These are phyloP conservation scores for Nakataea oryzae DNA, from an alignment of 2,329 filamentous ascomycete genomes.

Conservation along the genomic window DNA sequence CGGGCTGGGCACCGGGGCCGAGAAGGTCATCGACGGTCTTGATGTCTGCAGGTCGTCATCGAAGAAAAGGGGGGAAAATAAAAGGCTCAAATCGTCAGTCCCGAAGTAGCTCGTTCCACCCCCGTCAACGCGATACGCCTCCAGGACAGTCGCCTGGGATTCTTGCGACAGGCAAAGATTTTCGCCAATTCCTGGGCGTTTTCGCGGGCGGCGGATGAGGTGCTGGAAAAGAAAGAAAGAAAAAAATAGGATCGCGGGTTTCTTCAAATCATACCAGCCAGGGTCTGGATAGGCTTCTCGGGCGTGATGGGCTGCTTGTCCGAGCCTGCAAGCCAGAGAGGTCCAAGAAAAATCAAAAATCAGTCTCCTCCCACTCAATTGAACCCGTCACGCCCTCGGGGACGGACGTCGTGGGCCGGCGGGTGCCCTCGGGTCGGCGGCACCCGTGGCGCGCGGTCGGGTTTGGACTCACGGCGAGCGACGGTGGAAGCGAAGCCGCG, in stretches of 20 bases:
- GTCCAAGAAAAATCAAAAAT: background rate
- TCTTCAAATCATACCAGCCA: background rate
- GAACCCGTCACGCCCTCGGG: background rate
- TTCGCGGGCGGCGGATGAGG: background rate
- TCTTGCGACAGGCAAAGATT: background rate
- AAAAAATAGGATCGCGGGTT: background rate
- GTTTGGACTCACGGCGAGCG: slow-evolving; percentile 43
- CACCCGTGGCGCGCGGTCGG: background rate
- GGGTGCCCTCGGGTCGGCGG: background rate
- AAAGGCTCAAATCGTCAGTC: slow-evolving; percentile 7
- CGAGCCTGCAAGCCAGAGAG: background rate
- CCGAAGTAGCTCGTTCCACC: background rate
- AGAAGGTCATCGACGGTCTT: slow-evolving; percentile 73
- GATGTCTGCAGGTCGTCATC: slow-evolving; percentile 54
- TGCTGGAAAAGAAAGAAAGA: background rate
- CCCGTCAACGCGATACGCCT: background rate
- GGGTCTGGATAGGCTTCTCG: slow-evolving; percentile 1
- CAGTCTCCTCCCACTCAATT: background rate
- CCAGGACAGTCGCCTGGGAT: background rate
- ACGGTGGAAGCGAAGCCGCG: slow-evolving; percentile 51
- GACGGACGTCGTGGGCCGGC: background rate
- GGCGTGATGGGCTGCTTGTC: background rate
- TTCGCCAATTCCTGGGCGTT: too few relatives aligned
- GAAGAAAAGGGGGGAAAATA: too few relatives aligned
- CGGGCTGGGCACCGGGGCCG: slow-evolving; percentile 68